phyloP scores from a whole-genome alignment of 148 eudicot species.

The Drosera capensis region DNA sequence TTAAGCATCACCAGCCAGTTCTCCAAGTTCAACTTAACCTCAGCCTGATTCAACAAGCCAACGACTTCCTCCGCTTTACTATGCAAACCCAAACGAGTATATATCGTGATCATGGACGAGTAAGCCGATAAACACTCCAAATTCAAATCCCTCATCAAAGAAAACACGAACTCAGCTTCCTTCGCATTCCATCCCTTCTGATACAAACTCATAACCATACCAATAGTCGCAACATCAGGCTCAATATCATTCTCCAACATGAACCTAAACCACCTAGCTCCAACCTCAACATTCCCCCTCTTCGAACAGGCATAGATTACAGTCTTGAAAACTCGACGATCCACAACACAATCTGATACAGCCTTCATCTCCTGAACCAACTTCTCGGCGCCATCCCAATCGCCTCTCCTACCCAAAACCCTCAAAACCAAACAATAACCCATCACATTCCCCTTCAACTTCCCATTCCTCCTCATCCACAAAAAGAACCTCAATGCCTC shows the following conservation, averaged over 20 bases:
- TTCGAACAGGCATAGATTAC: slow-evolving; percentile 72
- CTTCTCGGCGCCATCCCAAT: slow-evolving; percentile 62
- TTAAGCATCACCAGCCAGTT: slow-evolving; percentile 62
- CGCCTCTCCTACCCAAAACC: slow-evolving; percentile 60
- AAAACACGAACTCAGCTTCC: slow-evolving; percentile 72
- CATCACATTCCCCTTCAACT: slow-evolving; percentile 41
- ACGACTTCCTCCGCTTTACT: slow-evolving; percentile 60
- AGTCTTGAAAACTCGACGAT: slow-evolving; percentile 64
- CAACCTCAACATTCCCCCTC: slow-evolving; percentile 40
- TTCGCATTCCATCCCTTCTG: slow-evolving; percentile 59
- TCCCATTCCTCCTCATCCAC: slow-evolving; percentile 73
- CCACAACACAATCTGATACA: slow-evolving; percentile 52
- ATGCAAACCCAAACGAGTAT: slow-evolving; percentile 65
- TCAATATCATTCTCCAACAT: slow-evolving; percentile 54
- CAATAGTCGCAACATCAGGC: slow-evolving; percentile 93
- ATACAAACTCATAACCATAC: slow-evolving; percentile 80
- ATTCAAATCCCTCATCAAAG: slow-evolving; percentile 38
- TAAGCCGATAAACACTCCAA: slow-evolving; percentile 65
- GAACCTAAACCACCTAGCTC: slow-evolving; percentile 60
- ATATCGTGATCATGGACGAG: slow-evolving; percentile 84
- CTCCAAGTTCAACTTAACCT: slow-evolving; percentile 42
- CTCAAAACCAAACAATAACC: slow-evolving; percentile 64
- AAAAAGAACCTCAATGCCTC: slow-evolving; percentile 45
- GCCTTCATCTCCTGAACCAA: slow-evolving; percentile 50
- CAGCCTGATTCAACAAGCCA: slow-evolving; percentile 39